Evolutionary conservation across 2,329 filamentous ascomycete genomes (phyloP).

Genomic region (Fusarium metavorans): DNA sequence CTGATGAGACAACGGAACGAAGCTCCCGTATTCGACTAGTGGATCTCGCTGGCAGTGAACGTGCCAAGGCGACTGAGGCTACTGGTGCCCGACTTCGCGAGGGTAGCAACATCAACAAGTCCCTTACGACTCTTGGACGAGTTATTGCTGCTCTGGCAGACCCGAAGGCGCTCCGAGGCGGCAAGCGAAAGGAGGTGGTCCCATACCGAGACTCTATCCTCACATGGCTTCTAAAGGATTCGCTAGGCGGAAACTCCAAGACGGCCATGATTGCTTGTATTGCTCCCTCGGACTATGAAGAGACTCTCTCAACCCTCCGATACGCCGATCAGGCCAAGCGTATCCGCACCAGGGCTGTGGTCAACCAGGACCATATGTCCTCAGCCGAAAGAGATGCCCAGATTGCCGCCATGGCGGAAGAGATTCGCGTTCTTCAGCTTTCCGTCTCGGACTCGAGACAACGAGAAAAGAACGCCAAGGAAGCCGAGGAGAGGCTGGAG

Average conservation of each 20-base stretch:
- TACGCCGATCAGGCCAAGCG: slow-evolving; percentile 98
- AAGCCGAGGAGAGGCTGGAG: slow-evolving; percentile 86
- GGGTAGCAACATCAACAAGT: slow-evolving; percentile 99
- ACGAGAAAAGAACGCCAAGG: slow-evolving; percentile 80
- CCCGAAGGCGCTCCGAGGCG: slow-evolving; percentile 67
- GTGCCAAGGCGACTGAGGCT: slow-evolving; percentile 94
- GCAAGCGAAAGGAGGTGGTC: slow-evolving; percentile 75
- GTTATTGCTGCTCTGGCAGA: slow-evolving; percentile 93
- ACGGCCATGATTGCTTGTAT: slow-evolving; percentile 99
- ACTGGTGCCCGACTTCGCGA: slow-evolving; percentile 91
- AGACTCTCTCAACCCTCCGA: slow-evolving; percentile 93
- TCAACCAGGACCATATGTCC: slow-evolving; percentile 95
- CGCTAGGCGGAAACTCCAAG: slow-evolving; percentile 94
- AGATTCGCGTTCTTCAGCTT: slow-evolving; percentile 88
- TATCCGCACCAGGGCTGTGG: slow-evolving; percentile 91
- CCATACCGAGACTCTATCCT: slow-evolving; percentile 92
- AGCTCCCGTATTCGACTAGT: slow-evolving; percentile 94
- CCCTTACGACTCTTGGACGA: slow-evolving; percentile 91
- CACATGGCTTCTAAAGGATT: slow-evolving; percentile 93
- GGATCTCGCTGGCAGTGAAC: slow-evolving; percentile 93
- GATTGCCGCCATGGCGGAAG: slow-evolving; percentile 93
- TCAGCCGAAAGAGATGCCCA: slow-evolving; percentile 94
- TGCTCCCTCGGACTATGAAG: slow-evolving; percentile 94
- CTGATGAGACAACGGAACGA: slow-evolving; percentile 97
- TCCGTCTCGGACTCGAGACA: slow-evolving; percentile 74